phyloP scores from a whole-genome alignment of 139 green algal species.

The Coccomyxa sp. region DNA sequence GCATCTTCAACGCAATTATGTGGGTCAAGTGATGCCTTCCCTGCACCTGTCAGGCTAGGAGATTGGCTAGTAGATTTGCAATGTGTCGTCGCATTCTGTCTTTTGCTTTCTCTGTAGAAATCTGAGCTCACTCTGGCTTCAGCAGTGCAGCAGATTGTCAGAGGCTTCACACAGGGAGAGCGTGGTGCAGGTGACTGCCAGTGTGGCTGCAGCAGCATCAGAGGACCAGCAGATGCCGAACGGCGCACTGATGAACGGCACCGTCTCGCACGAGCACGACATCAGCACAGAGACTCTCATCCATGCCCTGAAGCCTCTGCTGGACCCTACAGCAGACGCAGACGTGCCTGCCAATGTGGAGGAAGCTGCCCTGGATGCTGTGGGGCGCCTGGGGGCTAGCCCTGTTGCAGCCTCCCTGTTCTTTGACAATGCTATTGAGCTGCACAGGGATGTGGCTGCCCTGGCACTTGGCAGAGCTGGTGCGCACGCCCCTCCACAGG shows the following conservation, averaged over 20 bases:
- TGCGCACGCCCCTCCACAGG: neutral
- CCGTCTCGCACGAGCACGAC: neutral
- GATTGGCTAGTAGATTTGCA: no score
- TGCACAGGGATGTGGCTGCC: constrained; percentile 19
- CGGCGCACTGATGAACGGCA: no score
- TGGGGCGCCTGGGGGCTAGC: constrained; percentile 15
- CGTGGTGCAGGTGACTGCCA: neutral
- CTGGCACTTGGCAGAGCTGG: neutral
- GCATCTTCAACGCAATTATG: neutral
- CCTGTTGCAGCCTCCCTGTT: constrained; percentile 30
- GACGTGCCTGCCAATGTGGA: neutral
- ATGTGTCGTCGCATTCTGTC: no score
- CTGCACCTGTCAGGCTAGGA: no score
- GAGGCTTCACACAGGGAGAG: no score
- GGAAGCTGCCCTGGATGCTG: neutral
- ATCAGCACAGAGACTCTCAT: neutral
- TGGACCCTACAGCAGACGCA: neutral
- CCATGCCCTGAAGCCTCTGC: neutral
- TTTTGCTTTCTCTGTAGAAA: no score
- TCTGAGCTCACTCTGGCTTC: no score
- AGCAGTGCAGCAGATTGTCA: no score
- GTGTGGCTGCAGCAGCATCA: neutral
- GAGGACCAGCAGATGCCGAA: no score
- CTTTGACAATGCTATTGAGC: constrained; percentile 17
- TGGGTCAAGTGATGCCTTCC: no score